Conservation (phyloP, 192 early-diverging fungal species). For the Podila minutissima region DNA sequence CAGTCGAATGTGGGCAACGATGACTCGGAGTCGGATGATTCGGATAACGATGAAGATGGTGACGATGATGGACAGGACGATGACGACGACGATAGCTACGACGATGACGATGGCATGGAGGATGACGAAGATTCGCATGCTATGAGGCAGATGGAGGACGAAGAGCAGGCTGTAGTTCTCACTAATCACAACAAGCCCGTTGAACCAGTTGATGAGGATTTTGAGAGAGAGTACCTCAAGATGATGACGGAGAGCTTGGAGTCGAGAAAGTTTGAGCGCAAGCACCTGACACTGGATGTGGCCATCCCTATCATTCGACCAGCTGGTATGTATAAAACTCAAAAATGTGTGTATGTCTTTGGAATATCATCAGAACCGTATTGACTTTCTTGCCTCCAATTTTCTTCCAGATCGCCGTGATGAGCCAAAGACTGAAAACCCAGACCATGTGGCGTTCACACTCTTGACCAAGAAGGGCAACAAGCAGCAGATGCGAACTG, state of each 20-base stretch:
- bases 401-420: conserved; percentile 42
- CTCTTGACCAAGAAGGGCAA: conserved; percentile 88
- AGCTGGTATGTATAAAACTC: conserved; percentile 21
- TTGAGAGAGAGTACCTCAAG: conserved; percentile 90
- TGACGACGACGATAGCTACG: conserved; percentile 52
- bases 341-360: conserved; percentile 23
- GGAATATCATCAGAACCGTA: conserved; percentile 13
- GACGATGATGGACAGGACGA: conserved; percentile 47
- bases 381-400: conserved; percentile 21
- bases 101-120: conserved; percentile 63
- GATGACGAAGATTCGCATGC: conserved; percentile 52
- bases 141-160: conserved; percentile 58
- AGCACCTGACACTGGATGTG: conserved; percentile 83
- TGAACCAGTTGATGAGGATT: conserved; percentile 84
- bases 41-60: conserved; percentile 55
- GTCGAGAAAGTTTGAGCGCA: conserved; percentile 81
- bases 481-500: conserved; percentile 80
- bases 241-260: conserved; percentile 95
- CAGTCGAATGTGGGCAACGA: conserved; percentile 57
- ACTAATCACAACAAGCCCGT: conserved; percentile 67
- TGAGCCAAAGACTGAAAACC: conserved; percentile 26
- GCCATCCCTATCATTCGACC: conserved; percentile 84
- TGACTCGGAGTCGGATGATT: conserved; percentile 48
- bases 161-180: conserved; percentile 79
- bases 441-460: conserved; percentile 77